Percentiles rank a stretch among this genome's conserved stretches.
Evolutionary conservation across 2,329 filamentous ascomycete species (phyloP).

Genomic region (Penicillium sp.): DNA sequence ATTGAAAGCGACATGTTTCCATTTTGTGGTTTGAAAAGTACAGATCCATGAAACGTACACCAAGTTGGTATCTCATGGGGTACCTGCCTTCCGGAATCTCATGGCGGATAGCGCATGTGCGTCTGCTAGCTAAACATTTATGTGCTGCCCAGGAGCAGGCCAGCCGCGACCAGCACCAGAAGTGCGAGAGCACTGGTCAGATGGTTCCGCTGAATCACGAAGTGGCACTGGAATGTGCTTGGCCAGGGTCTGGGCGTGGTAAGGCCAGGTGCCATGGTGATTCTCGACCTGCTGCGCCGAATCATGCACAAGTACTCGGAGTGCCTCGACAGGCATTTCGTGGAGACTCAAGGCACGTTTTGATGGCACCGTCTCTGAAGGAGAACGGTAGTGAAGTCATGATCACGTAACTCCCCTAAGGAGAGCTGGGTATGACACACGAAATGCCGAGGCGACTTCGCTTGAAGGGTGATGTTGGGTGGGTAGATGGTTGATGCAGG

Average conservation of each 20-base stretch:
- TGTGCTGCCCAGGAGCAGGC: neutral
- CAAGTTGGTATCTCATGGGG: neutral
- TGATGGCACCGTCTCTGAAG: neutral
- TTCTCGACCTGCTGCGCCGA: neutral
- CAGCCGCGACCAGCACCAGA: neutral
- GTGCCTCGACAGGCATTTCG: neutral
- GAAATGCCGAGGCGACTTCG: neutral
- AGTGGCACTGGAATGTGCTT: neutral
- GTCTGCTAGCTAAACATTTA: neutral
- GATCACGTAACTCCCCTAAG: neutral
- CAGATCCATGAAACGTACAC: neutral
- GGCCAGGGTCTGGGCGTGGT: neutral
- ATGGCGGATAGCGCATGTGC: neutral
- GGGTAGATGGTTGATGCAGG: neutral
- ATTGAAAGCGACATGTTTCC: no score
- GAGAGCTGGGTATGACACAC: neutral
- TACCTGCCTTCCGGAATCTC: neutral
- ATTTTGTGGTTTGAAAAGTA: neutral
- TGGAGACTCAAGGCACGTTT: neutral
- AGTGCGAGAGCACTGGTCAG: neutral
- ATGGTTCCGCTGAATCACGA: neutral
- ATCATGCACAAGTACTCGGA: neutral
- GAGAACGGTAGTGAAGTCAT: neutral
- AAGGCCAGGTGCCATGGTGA: neutral
- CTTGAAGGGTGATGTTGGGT: neutral